phyloP scores from a whole-genome alignment of 495 filamentous ascomycete genomes.

The Penicillium flavigenum region DNA sequence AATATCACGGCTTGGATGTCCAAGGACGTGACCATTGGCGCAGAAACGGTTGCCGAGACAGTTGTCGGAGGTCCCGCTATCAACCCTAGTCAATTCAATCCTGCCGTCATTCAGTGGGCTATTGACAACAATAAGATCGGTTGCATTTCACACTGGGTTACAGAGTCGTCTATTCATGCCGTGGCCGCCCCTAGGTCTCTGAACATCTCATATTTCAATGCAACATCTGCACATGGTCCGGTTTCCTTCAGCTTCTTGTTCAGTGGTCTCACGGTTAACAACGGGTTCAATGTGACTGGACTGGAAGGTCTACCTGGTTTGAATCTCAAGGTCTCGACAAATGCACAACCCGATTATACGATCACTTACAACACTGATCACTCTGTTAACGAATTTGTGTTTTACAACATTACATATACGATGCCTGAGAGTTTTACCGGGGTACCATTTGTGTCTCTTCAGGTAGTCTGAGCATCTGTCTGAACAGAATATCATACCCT shows the following conservation, averaged over 20 bases:
- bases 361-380: conserved; percentile 20
- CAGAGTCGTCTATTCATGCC: conserved; percentile 32
- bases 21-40: conserved; percentile 39
- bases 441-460: conserved; percentile 28
- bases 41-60: conserved; percentile 37
- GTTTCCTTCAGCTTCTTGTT: conserved; percentile 26
- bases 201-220: conserved; percentile 39
- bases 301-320: conserved; percentile 29
- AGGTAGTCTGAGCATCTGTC: conserved; percentile 14
- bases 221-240: conserved; percentile 18
- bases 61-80: conserved; percentile 38
- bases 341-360: conserved; percentile 18
- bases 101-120: conserved; percentile 42
- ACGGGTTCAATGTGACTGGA: conserved; percentile 26
- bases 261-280: conserved; percentile 16
- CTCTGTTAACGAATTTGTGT: conserved; percentile 36
- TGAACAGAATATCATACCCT: neutral
- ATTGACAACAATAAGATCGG: conserved; percentile 24
- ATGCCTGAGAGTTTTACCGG: conserved; percentile 30
- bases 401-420: conserved; percentile 38
- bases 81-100: conserved; percentile 37
- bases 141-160: conserved; percentile 30
- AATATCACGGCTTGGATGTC: conserved; percentile 43
- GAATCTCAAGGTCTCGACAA: conserved; percentile 15
- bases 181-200: conserved; percentile 30